These are phyloP conservation scores for Cantharellus cinnabarinus DNA, from an alignment of 768 basidiomycete species.

Conservation along the genomic window DNA sequence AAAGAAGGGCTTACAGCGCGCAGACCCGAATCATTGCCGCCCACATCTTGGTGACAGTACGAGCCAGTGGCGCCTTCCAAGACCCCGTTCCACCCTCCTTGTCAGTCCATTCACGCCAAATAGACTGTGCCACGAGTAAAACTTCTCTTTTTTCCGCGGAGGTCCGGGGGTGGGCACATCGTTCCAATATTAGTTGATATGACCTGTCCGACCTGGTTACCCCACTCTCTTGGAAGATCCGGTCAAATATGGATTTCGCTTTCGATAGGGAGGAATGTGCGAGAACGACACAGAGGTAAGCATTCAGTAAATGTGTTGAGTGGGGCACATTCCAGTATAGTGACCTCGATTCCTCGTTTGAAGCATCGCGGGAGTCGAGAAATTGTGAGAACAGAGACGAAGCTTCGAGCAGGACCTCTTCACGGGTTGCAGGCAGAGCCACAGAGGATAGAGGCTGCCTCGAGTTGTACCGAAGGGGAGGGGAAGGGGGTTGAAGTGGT, in stretches of 20 bases:
- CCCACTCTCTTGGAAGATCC: neutral
- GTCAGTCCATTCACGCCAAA: slow-evolving; percentile 46
- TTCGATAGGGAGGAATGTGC: slow-evolving; percentile 29
- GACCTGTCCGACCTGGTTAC: slow-evolving; percentile 27
- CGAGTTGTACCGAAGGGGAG: neutral
- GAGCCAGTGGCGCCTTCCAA: slow-evolving; percentile 1
- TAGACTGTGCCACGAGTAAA: slow-evolving; percentile 30
- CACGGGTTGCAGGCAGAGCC: slow-evolving; percentile 35
- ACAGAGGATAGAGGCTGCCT: neutral
- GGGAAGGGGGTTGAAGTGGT: neutral
- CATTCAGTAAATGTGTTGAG: slow-evolving; percentile 46
- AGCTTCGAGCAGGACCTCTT: slow-evolving; percentile 55
- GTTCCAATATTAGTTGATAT: slow-evolving; percentile 47
- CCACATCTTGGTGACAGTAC: slow-evolving; percentile 44
- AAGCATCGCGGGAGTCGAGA: neutral
- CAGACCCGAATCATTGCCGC: slow-evolving; percentile 44
- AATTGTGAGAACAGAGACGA: slow-evolving; percentile 22
- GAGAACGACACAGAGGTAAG: slow-evolving; percentile 65
- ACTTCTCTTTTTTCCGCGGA: slow-evolving; percentile 16
- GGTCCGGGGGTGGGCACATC: slow-evolving; percentile 21
- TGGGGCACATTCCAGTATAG: slow-evolving; percentile 37
- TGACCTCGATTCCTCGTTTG: neutral
- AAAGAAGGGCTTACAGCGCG: slow-evolving; percentile 29
- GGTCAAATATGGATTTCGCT: slow-evolving; percentile 12
- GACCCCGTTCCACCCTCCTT: slow-evolving; percentile 7